Base-by-base conservation (phyloP, 108 stramenopile species). In the Nitzschia sp. region DNA sequence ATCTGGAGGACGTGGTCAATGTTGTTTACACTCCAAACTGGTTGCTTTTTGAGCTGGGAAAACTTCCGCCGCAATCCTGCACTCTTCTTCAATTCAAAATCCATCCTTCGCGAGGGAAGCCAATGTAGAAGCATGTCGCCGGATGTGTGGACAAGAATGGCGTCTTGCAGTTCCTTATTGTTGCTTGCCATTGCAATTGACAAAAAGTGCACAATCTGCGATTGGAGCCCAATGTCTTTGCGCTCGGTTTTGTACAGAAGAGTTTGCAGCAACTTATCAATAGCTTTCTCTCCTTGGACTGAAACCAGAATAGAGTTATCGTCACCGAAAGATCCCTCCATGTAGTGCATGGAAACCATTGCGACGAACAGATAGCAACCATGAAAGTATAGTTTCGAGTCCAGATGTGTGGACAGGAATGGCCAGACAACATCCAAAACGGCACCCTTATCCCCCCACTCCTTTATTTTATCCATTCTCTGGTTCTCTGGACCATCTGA, bases 21-120 rank as follows among this genome's bases (percentile, higher is more conserved):
- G 20, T 57, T 73, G 15, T 40, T 29, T 5, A 80, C 72, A 37
- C 78, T 63, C 77, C 77, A 78, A n/a, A 74, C 63, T 21, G 63
- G 39, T 20, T 74, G 38, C 51, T 75, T 77, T 24, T 62, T 25
- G 0, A 68, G 61, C 0, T 25, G 17, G 6, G 56, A 37, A 22
- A 67, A 84, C 41, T 69, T 76, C 17, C 78, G 63, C 46, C 76
- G 52, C 26, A 83, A 51, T n/a, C 60, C 65, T 41, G 75, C 71
- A 50, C 67, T 71, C 53, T 57, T 65, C 43, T 73, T 73, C 19
- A 83, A 54, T 57, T 83, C 82, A 22, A 83, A 51, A 19, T 83
- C 75, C 11, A 65, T 60, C 20, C 65, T 64, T 20, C 78, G 75
- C 21, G 64, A 57, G 11, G 78, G 78, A 50, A 83, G 55, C 51